phyloP scores from a whole-genome alignment of 1,284 basidiomycete genomes.

The Ustilago vetiveriae region DNA sequence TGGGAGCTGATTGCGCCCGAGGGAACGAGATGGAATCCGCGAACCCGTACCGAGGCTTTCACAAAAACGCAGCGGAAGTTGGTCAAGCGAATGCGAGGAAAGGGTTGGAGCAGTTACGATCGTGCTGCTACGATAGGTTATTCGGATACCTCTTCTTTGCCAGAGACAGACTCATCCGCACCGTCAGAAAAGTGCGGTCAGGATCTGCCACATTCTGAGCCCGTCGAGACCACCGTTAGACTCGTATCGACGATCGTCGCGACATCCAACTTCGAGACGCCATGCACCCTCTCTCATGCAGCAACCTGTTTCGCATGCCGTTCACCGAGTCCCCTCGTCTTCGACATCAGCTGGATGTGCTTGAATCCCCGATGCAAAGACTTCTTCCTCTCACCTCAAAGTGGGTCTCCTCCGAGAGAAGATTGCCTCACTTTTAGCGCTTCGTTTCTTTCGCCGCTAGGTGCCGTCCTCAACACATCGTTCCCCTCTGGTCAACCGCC shows the following conservation, averaged over 20 bases:
- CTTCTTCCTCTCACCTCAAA: constrained; percentile 30
- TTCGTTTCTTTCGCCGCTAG: constrained; percentile 15
- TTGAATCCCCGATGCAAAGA: constrained; percentile 18
- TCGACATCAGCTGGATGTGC: constrained; percentile 46
- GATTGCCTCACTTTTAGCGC: constrained; percentile 4
- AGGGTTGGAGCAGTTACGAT: background rate
- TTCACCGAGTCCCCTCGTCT: constrained; percentile 21
- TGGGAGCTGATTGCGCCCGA: constrained; percentile 18
- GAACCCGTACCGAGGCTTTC: constrained; percentile 15
- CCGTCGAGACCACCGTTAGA: background rate
- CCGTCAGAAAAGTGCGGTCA: background rate
- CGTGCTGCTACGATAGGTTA: background rate
- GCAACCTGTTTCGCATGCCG: constrained; percentile 20
- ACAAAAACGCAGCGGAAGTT: constrained; percentile 11
- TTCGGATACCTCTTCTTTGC: background rate
- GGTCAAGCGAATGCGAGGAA: constrained; percentile 8
- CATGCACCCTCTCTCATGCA: constrained; percentile 12
- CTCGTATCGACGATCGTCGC: constrained; percentile 14
- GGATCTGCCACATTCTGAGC: constrained; percentile 14
- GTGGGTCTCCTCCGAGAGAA: constrained; percentile 1
- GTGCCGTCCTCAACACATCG: constrained; percentile 4
- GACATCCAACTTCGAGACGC: background rate
- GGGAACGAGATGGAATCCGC: constrained; percentile 22
- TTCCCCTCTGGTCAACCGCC: constrained; percentile 19
- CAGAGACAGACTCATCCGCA: no score